Evolutionary conservation across 2,329 filamentous ascomycete genomes (phyloP).

Genomic region (Aspergillus sp.): DNA sequence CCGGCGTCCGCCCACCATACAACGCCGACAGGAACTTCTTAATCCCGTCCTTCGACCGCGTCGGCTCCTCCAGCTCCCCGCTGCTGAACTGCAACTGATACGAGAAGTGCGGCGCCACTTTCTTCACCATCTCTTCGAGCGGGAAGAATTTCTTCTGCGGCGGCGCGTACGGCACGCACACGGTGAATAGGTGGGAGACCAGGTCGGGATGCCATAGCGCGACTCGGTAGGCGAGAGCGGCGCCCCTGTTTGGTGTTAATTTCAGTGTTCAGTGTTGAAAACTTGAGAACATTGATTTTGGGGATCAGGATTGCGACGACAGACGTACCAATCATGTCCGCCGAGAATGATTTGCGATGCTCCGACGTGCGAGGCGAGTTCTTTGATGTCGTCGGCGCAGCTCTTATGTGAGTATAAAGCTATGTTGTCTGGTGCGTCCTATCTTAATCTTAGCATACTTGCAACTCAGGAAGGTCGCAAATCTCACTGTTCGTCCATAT

Average conservation of each 20-base stretch:
- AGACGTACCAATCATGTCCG: slow-evolving; percentile 75
- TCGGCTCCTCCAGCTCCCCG: slow-evolving; percentile 61
- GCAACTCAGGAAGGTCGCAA: neutral
- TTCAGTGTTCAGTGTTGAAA: neutral
- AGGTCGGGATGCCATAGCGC: slow-evolving; percentile 72
- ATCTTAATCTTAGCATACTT: slow-evolving; percentile 33
- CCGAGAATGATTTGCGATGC: slow-evolving; percentile 70
- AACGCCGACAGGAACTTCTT: slow-evolving; percentile 68
- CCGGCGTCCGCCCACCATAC: slow-evolving; percentile 64
- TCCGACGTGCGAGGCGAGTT: slow-evolving; percentile 62
- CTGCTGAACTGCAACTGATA: slow-evolving; percentile 83
- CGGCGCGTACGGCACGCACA: slow-evolving; percentile 73
- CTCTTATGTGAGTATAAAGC: slow-evolving; percentile 69
- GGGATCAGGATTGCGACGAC: neutral
- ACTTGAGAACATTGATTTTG: neutral
- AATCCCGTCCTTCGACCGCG: slow-evolving; percentile 62
- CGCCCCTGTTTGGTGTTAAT: slow-evolving; percentile 59
- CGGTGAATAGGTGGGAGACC: slow-evolving; percentile 70
- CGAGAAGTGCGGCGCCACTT: slow-evolving; percentile 64
- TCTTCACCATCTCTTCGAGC: slow-evolving; percentile 59
- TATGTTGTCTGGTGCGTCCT: slow-evolving; percentile 61
- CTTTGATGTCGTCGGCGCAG: slow-evolving; percentile 71
- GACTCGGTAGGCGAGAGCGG: slow-evolving; percentile 71
- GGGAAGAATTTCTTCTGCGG: slow-evolving; percentile 56
- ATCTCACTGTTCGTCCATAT: slow-evolving; percentile 68